phyloP scores from a whole-genome alignment of 2,329 filamentous ascomycete species.

The Bertia moriformis region DNA sequence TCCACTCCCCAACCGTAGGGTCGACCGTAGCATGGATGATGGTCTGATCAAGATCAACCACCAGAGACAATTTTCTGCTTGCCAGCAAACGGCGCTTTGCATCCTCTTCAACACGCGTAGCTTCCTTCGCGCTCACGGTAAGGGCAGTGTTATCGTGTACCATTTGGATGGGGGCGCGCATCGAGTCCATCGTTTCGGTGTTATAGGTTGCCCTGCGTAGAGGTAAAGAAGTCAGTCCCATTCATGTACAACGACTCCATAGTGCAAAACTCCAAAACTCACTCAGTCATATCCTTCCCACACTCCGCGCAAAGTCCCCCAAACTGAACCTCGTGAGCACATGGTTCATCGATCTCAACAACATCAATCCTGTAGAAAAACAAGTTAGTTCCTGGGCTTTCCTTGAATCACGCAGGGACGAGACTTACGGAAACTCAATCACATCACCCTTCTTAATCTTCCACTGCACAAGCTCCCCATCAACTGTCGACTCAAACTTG shows the following conservation, averaged over 20 bases:
- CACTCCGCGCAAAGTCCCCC: conserved; percentile 52
- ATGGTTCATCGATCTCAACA: conserved; percentile 52
- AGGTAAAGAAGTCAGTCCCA: neutral
- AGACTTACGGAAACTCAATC: conserved; percentile 17
- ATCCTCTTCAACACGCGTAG: conserved; percentile 48
- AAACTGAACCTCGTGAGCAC: conserved; percentile 51
- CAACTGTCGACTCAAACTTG: conserved; percentile 43
- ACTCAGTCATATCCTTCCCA: conserved; percentile 54
- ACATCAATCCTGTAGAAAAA: neutral
- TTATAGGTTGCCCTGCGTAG: conserved; percentile 31
- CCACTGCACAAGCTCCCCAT: conserved; percentile 42
- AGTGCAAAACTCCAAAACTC: neutral
- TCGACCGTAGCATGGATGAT: conserved; percentile 60
- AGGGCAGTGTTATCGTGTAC: conserved; percentile 47
- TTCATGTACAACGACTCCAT: conserved; percentile 1
- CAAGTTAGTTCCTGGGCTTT: no score
- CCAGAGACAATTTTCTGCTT: conserved; percentile 45
- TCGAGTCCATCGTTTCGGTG: conserved; percentile 38
- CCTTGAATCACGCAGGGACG: no score
- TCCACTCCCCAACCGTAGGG: conserved; percentile 55
- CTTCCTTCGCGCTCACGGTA: conserved; percentile 46
- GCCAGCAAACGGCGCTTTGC: conserved; percentile 47
- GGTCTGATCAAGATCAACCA: conserved; percentile 58
- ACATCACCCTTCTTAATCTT: conserved; percentile 30
- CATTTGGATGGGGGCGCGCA: conserved; percentile 52